These are phyloP conservation scores for Lenwebbia sp. DNA, from an alignment of 345 rosid genomes.

Conservation along the genomic window DNA sequence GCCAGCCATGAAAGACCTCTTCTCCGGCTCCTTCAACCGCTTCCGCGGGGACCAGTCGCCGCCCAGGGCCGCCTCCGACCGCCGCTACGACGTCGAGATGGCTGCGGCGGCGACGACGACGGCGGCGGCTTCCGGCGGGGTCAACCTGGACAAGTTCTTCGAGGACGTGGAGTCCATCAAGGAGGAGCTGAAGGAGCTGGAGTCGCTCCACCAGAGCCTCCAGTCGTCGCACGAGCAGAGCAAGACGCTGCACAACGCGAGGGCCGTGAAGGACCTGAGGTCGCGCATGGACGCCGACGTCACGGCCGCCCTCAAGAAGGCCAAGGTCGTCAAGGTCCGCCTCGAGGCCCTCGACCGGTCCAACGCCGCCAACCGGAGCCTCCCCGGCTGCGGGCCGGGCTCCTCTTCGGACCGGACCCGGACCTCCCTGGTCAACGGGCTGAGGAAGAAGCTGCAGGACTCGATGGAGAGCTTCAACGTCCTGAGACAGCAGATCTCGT, in stretches of 20 bases:
- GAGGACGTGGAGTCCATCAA: slow-evolving; percentile 69
- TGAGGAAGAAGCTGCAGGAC: slow-evolving; percentile 69
- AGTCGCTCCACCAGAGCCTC: slow-evolving; percentile 41
- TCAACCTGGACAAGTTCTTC: slow-evolving; percentile 71
- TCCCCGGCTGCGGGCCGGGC: slow-evolving; percentile 81
- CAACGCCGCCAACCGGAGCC: slow-evolving; percentile 58
- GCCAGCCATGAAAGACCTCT: slow-evolving; percentile 24
- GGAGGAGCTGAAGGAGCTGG: slow-evolving; percentile 62
- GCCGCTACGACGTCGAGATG: slow-evolving; percentile 30
- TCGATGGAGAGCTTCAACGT: slow-evolving; percentile 64
- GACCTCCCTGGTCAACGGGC: slow-evolving; percentile 68
- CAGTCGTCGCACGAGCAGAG: slow-evolving; percentile 65
- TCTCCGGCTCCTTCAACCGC: slow-evolving; percentile 38
- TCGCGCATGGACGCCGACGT: slow-evolving; percentile 56
- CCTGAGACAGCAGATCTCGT: slow-evolving; percentile 41
- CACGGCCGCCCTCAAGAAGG: slow-evolving; percentile 51
- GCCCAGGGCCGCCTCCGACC: neutral
- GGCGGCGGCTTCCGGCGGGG: slow-evolving; percentile 25
- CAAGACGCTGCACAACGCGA: slow-evolving; percentile 58
- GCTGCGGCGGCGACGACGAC: neutral
- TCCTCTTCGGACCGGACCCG: slow-evolving; percentile 73
- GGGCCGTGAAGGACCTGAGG: slow-evolving; percentile 54
- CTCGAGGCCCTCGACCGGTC: slow-evolving; percentile 74
- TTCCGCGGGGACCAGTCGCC: slow-evolving; percentile 19
- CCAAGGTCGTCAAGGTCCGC: slow-evolving; percentile 51